These are phyloP conservation scores for Pichia pseudocactophila DNA, from an alignment of 805 yeast genomes.

Conservation along the genomic window DNA sequence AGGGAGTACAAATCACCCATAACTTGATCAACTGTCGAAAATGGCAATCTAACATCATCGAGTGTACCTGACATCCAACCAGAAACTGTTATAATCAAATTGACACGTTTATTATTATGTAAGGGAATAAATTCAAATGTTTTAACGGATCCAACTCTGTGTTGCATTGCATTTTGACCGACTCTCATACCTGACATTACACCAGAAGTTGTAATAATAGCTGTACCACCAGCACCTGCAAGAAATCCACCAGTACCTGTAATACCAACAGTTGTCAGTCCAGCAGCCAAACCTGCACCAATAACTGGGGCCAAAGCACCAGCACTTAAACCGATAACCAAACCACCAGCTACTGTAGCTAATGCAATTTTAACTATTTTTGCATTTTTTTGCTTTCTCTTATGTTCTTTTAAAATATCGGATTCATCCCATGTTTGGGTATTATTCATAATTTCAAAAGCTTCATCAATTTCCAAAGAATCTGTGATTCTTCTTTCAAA, in stretches of 20 bases:
- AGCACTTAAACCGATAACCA: conserved; percentile 89
- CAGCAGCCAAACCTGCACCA: conserved; percentile 98
- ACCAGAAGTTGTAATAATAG: conserved; percentile 86
- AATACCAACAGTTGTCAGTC: conserved; percentile 88
- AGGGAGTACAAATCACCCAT: conserved; percentile 94
- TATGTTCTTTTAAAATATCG: conserved; percentile 59
- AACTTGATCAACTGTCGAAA: conserved; percentile 92
- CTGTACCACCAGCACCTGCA: conserved; percentile 96
- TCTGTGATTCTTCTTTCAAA: conserved; percentile 89
- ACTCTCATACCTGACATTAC: conserved; percentile 85
- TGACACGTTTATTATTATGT: conserved; percentile 83
- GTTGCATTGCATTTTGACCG: conserved; percentile 76
- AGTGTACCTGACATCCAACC: conserved; percentile 97
- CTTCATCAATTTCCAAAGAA: conserved; percentile 71
- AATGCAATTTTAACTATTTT: conserved; percentile 83
- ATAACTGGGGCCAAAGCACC: conserved; percentile 95
- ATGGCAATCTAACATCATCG: conserved; percentile 95
- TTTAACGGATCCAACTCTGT: conserved; percentile 83
- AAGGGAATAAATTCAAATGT: conserved; percentile 92
- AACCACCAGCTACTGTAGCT: conserved; percentile 93
- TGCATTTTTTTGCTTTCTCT: conserved; percentile 54
- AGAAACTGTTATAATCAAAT: conserved; percentile 77
- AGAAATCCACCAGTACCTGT: conserved; percentile 87
- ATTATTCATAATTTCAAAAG: conserved; percentile 24
- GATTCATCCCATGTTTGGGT: conserved; percentile 63